Evolutionary conservation across 352 stramenopile species (phyloP).

Genomic region (Globisporangium middletonii): DNA sequence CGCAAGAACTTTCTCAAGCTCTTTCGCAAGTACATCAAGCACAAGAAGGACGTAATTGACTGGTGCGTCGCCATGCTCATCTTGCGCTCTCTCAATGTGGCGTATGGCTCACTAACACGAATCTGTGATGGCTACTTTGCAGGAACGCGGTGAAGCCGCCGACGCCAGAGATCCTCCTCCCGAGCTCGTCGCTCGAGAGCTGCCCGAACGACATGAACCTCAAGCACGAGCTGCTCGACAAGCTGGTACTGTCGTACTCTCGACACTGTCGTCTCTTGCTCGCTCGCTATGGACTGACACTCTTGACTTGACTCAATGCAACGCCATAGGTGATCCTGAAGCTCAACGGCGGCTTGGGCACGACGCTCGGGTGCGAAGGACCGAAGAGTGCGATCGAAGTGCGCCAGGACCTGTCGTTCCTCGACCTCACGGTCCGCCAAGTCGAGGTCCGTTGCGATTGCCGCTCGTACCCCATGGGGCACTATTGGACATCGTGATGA

Average conservation of each 20-base stretch:
- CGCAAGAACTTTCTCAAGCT: constrained; percentile 87
- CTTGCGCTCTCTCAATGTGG: background rate
- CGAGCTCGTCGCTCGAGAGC: constrained; percentile 66
- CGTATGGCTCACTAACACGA: constrained; percentile 1
- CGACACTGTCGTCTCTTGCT: background rate
- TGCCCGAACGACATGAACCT: constrained; percentile 91
- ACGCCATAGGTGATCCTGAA: constrained; percentile 90
- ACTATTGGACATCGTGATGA: background rate
- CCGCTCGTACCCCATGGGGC: background rate
- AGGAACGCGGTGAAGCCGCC: constrained; percentile 80
- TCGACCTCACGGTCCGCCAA: constrained; percentile 99
- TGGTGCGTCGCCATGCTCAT: constrained; percentile 30
- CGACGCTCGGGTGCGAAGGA: constrained; percentile 94
- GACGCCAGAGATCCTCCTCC: constrained; percentile 63
- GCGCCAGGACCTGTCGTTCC: constrained; percentile 92
- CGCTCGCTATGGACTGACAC: constrained; percentile 1
- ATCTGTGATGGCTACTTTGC: background rate
- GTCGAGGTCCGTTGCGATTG: constrained; percentile 60
- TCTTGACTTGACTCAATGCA: background rate
- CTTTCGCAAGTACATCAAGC: constrained; percentile 85
- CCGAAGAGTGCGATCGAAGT: constrained; percentile 93
- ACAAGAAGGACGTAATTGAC: constrained; percentile 77
- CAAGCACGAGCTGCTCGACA: constrained; percentile 91
- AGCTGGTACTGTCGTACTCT: constrained; percentile 66
- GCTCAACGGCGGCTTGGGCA: constrained; percentile 99